These are phyloP conservation scores for Phytophthora europaea DNA, from an alignment of 352 stramenopile species.

Conservation along the genomic window DNA sequence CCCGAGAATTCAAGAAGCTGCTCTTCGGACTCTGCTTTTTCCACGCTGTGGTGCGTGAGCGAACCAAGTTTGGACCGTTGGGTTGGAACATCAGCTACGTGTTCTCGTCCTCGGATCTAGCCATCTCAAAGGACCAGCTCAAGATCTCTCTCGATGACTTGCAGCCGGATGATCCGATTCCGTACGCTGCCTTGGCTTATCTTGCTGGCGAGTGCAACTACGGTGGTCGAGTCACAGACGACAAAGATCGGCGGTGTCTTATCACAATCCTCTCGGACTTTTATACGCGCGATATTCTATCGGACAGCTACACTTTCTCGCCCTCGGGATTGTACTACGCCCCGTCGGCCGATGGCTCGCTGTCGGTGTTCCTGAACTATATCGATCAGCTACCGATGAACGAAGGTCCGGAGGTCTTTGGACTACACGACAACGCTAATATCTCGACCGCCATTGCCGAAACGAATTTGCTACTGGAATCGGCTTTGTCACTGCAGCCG, in stretches of 20 bases:
- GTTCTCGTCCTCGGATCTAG: conserved; percentile 86
- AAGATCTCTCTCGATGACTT: conserved; percentile 88
- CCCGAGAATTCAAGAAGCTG: conserved; percentile 85
- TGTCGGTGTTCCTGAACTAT: conserved; percentile 77
- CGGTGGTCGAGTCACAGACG: conserved; percentile 94
- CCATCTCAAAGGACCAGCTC: conserved; percentile 89
- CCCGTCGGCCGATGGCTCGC: conserved; percentile 47
- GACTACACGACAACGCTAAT: conserved; percentile 89
- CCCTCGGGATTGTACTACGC: conserved; percentile 88
- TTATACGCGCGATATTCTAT: conserved; percentile 82
- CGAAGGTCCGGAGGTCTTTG: conserved; percentile 89
- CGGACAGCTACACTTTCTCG: conserved; percentile 84
- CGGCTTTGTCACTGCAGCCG: conserved; percentile 91
- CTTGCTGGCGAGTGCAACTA: conserved; percentile 96
- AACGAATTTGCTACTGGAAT: conserved; percentile 90
- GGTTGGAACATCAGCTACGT: conserved; percentile 94
- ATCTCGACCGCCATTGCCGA: conserved; percentile 92
- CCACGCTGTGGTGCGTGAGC: conserved; percentile 88
- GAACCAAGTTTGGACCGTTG: conserved; percentile 86
- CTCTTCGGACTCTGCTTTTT: conserved; percentile 95
- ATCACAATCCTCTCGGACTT: conserved; percentile 90
- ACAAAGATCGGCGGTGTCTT: conserved; percentile 93
- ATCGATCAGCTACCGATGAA: conserved; percentile 89
- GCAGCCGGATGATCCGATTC: conserved; percentile 67
- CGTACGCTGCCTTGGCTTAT: conserved; percentile 94